phyloP scores from a whole-genome alignment of 768 basidiomycete species.

The Termitomyces sp. region DNA sequence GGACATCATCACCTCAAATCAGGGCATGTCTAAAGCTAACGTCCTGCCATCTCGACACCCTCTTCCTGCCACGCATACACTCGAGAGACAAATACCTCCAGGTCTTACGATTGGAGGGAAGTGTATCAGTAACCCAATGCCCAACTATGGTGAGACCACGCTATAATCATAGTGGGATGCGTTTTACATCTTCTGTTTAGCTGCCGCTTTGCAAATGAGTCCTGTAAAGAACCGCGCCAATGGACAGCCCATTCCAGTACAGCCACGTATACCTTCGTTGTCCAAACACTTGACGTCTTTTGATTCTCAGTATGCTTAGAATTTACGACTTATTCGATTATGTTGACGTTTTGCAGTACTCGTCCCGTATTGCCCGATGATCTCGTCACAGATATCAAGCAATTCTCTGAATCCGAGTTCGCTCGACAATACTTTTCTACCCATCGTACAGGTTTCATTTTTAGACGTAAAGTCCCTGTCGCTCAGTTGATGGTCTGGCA shows the following conservation, averaged over 20 bases:
- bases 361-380: constrained; percentile 77
- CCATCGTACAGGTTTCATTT: constrained; percentile 85
- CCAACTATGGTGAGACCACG: constrained; percentile 54
- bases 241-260: constrained; percentile 59
- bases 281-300: constrained; percentile 33
- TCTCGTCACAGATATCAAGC: constrained; percentile 79
- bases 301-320: constrained; percentile 54
- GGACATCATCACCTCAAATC: constrained; percentile 21
- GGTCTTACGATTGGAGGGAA: constrained; percentile 51
- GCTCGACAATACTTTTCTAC: constrained; percentile 87
- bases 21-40: constrained; percentile 16
- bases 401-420: constrained; percentile 82
- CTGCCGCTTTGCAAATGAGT: constrained; percentile 67
- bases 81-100: constrained; percentile 25
- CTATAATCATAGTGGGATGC: not conserved
- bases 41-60: constrained; percentile 37
- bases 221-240: constrained; percentile 63
- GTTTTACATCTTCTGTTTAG: constrained; percentile 24
- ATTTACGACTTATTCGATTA: not conserved
- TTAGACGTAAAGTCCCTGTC: constrained; percentile 75
- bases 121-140: constrained; percentile 62
- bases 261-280: constrained; percentile 26
- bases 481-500: constrained; percentile 92
- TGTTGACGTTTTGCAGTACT: constrained; percentile 36
- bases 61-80: constrained; percentile 30